Conservation (phyloP, 1,139 yeast genomes). For the Kodamaea sp. region DNA sequence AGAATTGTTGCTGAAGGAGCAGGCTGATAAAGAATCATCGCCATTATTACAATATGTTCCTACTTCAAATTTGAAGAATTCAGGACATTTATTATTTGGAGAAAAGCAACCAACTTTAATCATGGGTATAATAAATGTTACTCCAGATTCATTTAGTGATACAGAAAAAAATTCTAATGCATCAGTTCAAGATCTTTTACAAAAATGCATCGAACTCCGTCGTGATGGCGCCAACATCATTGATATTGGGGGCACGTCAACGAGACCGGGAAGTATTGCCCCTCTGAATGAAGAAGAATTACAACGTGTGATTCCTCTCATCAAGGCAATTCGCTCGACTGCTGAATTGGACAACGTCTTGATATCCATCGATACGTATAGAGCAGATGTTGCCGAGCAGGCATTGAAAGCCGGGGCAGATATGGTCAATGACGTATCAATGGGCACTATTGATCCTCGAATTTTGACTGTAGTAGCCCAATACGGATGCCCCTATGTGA, state of each 20-base stretch:
- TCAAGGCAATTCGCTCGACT: constrained; percentile 55
- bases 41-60: constrained; percentile 47
- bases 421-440: constrained; percentile 86
- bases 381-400: constrained; percentile 68
- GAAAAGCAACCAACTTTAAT: constrained; percentile 44
- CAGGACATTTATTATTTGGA: constrained; percentile 26
- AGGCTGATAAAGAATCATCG: constrained; percentile 46
- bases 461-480: constrained; percentile 69
- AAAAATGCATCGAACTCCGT: constrained; percentile 44
- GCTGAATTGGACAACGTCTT: constrained; percentile 40
- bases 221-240: constrained; percentile 62
- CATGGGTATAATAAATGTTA: constrained; percentile 86
- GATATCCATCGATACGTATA: constrained; percentile 81
- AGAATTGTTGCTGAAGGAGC: constrained; percentile 45
- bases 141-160: constrained; percentile 96
- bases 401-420: constrained; percentile 79
- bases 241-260: constrained; percentile 92
- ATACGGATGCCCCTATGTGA: constrained; percentile 69
- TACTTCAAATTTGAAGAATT: constrained; percentile 27
- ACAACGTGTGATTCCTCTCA: constrained; percentile 64
- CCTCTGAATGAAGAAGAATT: constrained; percentile 60
- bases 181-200: constrained; percentile 29
- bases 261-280: constrained; percentile 74
- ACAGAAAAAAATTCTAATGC: constrained; percentile 52
- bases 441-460: constrained; percentile 64